Evolutionary conservation across 2,329 filamentous ascomycete genomes (phyloP).

Genomic region (Monilinia polystroma): DNA sequence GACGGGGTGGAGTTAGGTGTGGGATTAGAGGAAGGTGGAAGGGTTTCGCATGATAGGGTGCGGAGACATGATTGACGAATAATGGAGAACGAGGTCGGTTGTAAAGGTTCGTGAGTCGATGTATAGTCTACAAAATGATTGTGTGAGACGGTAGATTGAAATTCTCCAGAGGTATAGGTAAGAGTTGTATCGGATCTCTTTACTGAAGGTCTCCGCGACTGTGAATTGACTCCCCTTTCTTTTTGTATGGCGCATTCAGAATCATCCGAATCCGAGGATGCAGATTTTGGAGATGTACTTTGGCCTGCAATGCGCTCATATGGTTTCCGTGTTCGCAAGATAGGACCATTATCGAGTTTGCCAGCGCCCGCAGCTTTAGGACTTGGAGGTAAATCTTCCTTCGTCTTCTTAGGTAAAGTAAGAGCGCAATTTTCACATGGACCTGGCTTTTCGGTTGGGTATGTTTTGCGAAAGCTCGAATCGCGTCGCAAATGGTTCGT

Average conservation of each 20-base stretch:
- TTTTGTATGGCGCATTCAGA: slow-evolving; percentile 33
- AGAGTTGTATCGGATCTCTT: slow-evolving; percentile 33
- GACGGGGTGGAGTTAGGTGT: slow-evolving; percentile 43
- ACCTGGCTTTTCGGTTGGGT: slow-evolving; percentile 62
- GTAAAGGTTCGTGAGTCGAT: slow-evolving; percentile 63
- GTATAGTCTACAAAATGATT: slow-evolving; percentile 67
- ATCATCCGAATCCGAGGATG: slow-evolving; percentile 35
- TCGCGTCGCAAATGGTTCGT: slow-evolving; percentile 48
- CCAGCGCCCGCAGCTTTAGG: slow-evolving; percentile 13
- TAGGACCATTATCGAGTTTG: slow-evolving; percentile 46
- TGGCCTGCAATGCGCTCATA: slow-evolving; percentile 55
- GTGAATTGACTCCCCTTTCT: slow-evolving; percentile 27
- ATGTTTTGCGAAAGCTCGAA: slow-evolving; percentile 61
- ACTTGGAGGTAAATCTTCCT: slow-evolving; percentile 33
- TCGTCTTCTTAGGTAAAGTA: slow-evolving; percentile 55
- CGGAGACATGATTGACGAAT: slow-evolving; percentile 65
- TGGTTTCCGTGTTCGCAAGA: slow-evolving; percentile 59
- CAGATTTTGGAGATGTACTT: slow-evolving; percentile 36
- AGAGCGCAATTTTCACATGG: slow-evolving; percentile 69
- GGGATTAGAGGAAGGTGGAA: slow-evolving; percentile 49
- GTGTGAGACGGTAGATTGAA: slow-evolving; percentile 46
- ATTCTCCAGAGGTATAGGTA: slow-evolving; percentile 43
- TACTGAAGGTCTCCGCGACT: slow-evolving; percentile 14
- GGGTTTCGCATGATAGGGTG: slow-evolving; percentile 64
- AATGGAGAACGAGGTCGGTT: slow-evolving; percentile 63